A percentile compares a stretch with the other conserved stretches of the same genome.
Conservation (phyloP, 805 yeast genomes). For the Metschnikowia baotianmanensis region DNA sequence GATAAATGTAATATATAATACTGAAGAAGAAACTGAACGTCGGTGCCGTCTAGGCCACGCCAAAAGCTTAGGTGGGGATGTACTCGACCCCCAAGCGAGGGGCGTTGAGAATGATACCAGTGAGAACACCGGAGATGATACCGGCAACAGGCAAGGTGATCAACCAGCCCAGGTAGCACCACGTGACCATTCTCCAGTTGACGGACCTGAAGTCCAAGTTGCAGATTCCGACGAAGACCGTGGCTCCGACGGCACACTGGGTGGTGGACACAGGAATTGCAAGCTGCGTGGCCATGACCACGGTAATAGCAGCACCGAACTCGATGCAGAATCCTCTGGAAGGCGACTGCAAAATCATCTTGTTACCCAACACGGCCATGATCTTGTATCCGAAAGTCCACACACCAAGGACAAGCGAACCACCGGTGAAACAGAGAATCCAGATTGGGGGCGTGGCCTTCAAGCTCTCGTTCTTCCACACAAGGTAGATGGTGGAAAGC, state of each 20-base stretch:
- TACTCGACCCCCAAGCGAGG: conserved; percentile 44
- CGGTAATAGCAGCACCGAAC: conserved; percentile 74
- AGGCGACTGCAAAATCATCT: conserved; percentile 72
- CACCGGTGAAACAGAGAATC: conserved; percentile 69
- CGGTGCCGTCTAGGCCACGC: too few species aligned
- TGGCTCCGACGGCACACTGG: conserved; percentile 76
- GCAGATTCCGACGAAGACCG: conserved; percentile 72
- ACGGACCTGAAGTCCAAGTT: conserved; percentile 61
- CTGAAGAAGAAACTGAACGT: not conserved
- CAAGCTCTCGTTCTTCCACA: conserved; percentile 54
- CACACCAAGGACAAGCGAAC: conserved; percentile 60
- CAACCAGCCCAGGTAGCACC: conserved; percentile 73
- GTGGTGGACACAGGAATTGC: conserved; percentile 75
- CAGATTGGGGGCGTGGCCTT: conserved; percentile 67
- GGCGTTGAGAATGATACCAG: conserved; percentile 63
- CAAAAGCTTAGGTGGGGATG: conserved; percentile 9
- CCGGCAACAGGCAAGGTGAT: conserved; percentile 75
- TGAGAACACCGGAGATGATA: conserved; percentile 62
- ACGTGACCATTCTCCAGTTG: conserved; percentile 74
- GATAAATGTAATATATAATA: too few species aligned
- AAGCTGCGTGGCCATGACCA: conserved; percentile 72
- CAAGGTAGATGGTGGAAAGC: conserved; percentile 57
- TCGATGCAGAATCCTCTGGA: conserved; percentile 76
- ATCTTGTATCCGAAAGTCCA: conserved; percentile 74
- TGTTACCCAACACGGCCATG: conserved; percentile 71